Conservation (phyloP, 805 yeast genomes). For the Sugiyamaella mastotermitis region DNA sequence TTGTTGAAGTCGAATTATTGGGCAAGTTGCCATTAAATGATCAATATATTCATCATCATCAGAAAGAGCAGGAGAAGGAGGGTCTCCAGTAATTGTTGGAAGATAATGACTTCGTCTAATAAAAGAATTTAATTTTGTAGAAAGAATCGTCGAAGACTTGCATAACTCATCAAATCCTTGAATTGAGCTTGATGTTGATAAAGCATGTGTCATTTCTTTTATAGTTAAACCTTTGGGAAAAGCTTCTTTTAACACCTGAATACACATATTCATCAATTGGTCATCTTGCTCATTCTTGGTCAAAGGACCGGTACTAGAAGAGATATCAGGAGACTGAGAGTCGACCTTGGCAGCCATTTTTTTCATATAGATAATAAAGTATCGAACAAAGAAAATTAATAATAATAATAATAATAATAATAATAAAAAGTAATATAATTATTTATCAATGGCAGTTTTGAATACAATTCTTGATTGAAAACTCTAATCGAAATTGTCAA, state of each 20-base stretch:
- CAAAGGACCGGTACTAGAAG: neutral
- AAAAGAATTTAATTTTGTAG: constrained; percentile 29
- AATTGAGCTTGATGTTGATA: constrained; percentile 11
- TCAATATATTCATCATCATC: too few relatives aligned
- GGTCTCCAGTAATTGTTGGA: too few relatives aligned
- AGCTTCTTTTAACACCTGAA: constrained; percentile 18
- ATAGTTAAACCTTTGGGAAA: constrained; percentile 27
- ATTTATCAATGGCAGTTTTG: too few relatives aligned
- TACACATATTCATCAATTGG: constrained; percentile 22
- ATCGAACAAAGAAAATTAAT: too few relatives aligned
- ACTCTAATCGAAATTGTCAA: too few relatives aligned
- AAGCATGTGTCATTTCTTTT: constrained; percentile 23
- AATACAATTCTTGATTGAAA: too few relatives aligned
- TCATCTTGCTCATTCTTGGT: constrained; percentile 9
- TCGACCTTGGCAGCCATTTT: too few relatives aligned
- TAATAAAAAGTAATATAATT: too few relatives aligned
- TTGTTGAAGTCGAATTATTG: constrained; percentile 24
- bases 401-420: too few relatives aligned
- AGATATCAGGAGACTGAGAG: neutral
- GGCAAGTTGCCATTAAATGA: constrained; percentile 16
- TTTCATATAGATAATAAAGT: too few relatives aligned
- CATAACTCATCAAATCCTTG: constrained; percentile 17
- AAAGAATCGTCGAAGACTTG: constrained; percentile 27
- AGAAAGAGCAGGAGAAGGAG: constrained; percentile 12
- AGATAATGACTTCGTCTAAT: constrained; percentile 27